Conservation (phyloP, 805 yeast genomes). For the Tetrapisispora fleetii region DNA sequence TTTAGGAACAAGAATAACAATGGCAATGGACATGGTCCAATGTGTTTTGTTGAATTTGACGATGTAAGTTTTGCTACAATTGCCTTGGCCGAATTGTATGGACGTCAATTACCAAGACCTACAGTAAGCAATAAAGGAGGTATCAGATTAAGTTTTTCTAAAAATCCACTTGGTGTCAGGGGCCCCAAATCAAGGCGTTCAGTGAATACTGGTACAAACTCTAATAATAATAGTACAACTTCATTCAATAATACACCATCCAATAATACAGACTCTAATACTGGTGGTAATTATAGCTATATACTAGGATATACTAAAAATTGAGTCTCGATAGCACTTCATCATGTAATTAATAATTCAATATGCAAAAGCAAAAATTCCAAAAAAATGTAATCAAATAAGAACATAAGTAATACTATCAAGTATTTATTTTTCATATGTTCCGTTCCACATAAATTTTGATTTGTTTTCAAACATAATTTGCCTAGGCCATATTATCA, state of each 20-base stretch:
- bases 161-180: conserved; percentile 94
- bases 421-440: neutral
- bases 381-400: no score
- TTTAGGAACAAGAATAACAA: conserved; percentile 63
- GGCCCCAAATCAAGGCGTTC: conserved; percentile 35
- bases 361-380: no score
- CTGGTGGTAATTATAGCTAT: conserved; percentile 9
- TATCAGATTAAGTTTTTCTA: conserved; percentile 84
- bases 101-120: conserved; percentile 79
- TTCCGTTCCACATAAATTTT: no score
- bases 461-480: neutral
- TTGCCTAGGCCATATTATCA: neutral
- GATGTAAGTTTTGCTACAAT: conserved; percentile 89
- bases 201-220: conserved; percentile 22
- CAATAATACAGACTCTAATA: conserved; percentile 1
- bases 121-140: conserved; percentile 67
- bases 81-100: conserved; percentile 89
- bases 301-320: conserved; percentile 12
- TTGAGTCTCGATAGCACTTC: neutral
- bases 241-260: conserved; percentile 11
- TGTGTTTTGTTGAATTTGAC: conserved; percentile 98
- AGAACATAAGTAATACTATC: neutral
- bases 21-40: conserved; percentile 74
- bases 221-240: conserved; percentile 10
- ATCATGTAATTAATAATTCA: conserved; percentile 1